Percentiles rank a stretch among this genome's conserved stretches.
Evolutionary conservation across 176 grass and related monocot species (phyloP).

Genomic region (Oryza officinalis): DNA sequence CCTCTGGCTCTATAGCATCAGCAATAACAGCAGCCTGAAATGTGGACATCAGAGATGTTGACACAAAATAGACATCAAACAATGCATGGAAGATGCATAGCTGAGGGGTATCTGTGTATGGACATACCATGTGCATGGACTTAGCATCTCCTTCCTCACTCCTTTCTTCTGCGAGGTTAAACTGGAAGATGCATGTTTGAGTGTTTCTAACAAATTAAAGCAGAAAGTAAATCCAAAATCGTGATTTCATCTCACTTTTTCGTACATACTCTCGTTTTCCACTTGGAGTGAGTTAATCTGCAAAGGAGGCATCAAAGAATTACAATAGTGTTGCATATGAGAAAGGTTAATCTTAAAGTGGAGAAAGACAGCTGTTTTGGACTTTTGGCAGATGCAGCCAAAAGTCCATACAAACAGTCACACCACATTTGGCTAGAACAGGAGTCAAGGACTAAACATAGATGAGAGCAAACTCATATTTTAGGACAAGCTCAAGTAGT

Average conservation of each 20-base stretch:
- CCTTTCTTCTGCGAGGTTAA: constrained; percentile 82
- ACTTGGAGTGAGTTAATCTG: constrained; percentile 78
- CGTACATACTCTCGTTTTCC: constrained; percentile 70
- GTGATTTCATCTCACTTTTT: constrained; percentile 59
- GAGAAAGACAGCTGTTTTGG: constrained; percentile 15
- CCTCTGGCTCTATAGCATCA: constrained; percentile 51
- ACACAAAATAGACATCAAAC: constrained; percentile 28
- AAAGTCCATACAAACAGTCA: constrained; percentile 30
- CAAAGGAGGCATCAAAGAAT: constrained; percentile 32
- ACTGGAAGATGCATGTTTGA: constrained; percentile 49
- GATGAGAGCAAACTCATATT: neutral
- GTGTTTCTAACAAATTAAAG: constrained; percentile 37
- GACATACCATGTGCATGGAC: constrained; percentile 58
- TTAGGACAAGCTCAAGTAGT: constrained; percentile 11
- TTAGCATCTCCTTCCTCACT: constrained; percentile 61
- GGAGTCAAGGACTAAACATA: neutral
- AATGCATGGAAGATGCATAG: neutral
- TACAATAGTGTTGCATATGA: neutral
- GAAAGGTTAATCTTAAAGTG: constrained; percentile 6
- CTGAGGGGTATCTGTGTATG: constrained; percentile 29
- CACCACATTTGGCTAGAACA: constrained; percentile 37
- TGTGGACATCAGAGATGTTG: constrained; percentile 23
- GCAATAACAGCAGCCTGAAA: constrained; percentile 56
- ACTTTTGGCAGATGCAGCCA: constrained; percentile 12
- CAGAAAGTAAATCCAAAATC: constrained; percentile 31